Evolutionary conservation across 805 yeast genomes (phyloP), one percentile per base, ranked within the genome.

Genomic region (Cyberlindnera saturnus): DNA sequence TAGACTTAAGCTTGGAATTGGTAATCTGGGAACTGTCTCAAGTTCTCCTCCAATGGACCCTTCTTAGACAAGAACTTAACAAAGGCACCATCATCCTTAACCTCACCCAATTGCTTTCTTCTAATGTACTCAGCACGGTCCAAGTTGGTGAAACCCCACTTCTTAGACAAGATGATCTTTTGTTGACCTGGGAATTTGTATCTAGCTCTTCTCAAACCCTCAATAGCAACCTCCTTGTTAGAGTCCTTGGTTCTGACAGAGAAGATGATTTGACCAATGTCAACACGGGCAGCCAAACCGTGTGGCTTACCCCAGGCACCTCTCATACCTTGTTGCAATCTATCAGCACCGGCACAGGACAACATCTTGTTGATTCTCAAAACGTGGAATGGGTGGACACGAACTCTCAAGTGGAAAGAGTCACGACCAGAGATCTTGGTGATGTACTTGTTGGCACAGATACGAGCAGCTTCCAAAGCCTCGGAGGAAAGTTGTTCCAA

Each of bases 101-200:
- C 96, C 80, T 91, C 96, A 79, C 96, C 96, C 69, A 56, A 47
- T 37, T 88, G 86, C 73, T 86, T 85, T 80, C 93, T 89, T 78
- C 83, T 87, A 66, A 77, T 81, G 85, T 91, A 93, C 67, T 93
- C 97, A 49, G 78, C 96, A 79, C 99, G 87, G 95, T 91, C 81
- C 70, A 93, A 85, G 74, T 86, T 86, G 75, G 99, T 93, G 97
- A 93, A 93, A 79, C 99, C 99, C 99, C 99, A 93, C 79, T 93
- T 93, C 95, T 93, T 93, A 63, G 99, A 93, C 75, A 93, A 77
- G 68, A 93, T 93, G 71, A 93, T 93, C 82, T 83, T 91, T 79
- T 93, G 99, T 81, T 93, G 99, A 81, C 99, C 99, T 75, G 99
- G 99, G 98, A 93, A 93, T 91, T 93, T 93, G 87, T 93, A 93